These are phyloP conservation scores for Alisma plantagoaquatica DNA, from an alignment of 106 monocot genomes.

Conservation along the genomic window DNA sequence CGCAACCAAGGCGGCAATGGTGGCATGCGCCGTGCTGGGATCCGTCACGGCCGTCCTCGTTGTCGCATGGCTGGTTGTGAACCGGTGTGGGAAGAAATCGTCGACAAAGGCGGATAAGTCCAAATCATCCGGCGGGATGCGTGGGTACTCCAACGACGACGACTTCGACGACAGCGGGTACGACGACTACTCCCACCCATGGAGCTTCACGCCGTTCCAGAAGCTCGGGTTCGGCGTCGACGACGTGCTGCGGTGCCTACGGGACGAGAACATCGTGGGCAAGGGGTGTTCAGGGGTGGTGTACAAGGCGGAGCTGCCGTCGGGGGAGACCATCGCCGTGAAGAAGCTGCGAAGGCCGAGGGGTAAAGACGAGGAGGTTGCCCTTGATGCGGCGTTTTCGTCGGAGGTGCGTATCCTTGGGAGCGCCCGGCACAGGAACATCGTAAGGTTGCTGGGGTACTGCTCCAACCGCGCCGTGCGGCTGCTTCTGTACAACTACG, in stretches of 20 bases:
- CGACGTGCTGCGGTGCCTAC: slow-evolving; percentile 43
- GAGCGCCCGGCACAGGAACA: slow-evolving; percentile 77
- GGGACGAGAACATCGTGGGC: slow-evolving; percentile 68
- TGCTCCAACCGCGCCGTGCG: slow-evolving; percentile 43
- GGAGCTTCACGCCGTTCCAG: slow-evolving; percentile 78
- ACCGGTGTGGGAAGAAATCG: slow-evolving; percentile 17
- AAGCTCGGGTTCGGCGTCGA: slow-evolving; percentile 59
- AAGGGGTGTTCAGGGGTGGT: slow-evolving; percentile 90
- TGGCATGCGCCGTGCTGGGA: slow-evolving; percentile 37
- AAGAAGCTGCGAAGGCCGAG: slow-evolving; percentile 77
- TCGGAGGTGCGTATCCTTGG: slow-evolving; percentile 71
- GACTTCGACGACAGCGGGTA: too few species aligned
- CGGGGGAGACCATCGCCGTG: slow-evolving; percentile 58
- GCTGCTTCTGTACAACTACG: slow-evolving; percentile 80
- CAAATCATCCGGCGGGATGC: slow-evolving; percentile 3
- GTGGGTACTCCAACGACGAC: too few species aligned
- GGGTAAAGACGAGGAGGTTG: slow-evolving; percentile 48
- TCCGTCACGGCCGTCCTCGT: slow-evolving; percentile 20
- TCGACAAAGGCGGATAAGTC: slow-evolving; percentile 9
- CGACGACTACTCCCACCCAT: slow-evolving; percentile 64
- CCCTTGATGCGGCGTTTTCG: slow-evolving; percentile 35
- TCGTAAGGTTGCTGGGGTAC: slow-evolving; percentile 74
- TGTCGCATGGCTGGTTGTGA: slow-evolving; percentile 46
- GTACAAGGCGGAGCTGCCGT: slow-evolving; percentile 54
- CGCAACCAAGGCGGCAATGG: slow-evolving; percentile 36